Percentiles rank a stretch among this genome's conserved stretches.
Evolutionary conservation across 768 basidiomycete genomes (phyloP).

Genomic region (Tylopilus sp.): DNA sequence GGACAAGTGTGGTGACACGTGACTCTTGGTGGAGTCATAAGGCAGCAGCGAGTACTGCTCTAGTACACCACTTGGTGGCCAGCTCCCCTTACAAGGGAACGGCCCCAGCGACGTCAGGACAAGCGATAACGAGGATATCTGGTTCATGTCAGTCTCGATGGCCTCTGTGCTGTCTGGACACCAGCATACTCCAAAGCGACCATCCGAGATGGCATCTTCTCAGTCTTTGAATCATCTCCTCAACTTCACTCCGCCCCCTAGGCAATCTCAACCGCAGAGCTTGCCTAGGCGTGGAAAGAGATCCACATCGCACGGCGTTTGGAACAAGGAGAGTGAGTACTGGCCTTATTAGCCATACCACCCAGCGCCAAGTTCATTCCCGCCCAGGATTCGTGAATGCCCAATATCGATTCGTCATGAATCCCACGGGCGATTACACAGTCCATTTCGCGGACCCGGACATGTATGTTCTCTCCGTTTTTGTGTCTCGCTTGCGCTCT

Average conservation of each 20-base stretch:
- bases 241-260: constrained; percentile 90
- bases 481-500: background rate
- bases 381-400: constrained; percentile 89
- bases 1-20: constrained; percentile 24
- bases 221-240: constrained; percentile 81
- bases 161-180: constrained; percentile 21
- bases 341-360: constrained; percentile 8
- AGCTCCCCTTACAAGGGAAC: constrained; percentile 50
- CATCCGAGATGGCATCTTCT: constrained; percentile 63
- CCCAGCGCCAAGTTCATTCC: constrained; percentile 13
- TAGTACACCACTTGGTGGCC: constrained; percentile 19
- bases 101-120: constrained; percentile 24
- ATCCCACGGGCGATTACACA: constrained; percentile 87
- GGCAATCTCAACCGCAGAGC: constrained; percentile 60
- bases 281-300: constrained; percentile 76
- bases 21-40: constrained; percentile 24
- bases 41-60: background rate
- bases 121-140: constrained; percentile 18
- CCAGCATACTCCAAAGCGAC: constrained; percentile 50
- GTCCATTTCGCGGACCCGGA: constrained; percentile 98
- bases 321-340: constrained; percentile 92
- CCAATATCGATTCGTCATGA: constrained; percentile 94
- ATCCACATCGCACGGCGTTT: constrained; percentile 58
- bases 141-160: constrained; percentile 28
- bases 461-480: constrained; percentile 57